Evolutionary conservation across 225 moss, liverwort and hornwort genomes (phyloP), one percentile per base, ranked within the genome.

Genomic region (Marchantia paleacea): DNA sequence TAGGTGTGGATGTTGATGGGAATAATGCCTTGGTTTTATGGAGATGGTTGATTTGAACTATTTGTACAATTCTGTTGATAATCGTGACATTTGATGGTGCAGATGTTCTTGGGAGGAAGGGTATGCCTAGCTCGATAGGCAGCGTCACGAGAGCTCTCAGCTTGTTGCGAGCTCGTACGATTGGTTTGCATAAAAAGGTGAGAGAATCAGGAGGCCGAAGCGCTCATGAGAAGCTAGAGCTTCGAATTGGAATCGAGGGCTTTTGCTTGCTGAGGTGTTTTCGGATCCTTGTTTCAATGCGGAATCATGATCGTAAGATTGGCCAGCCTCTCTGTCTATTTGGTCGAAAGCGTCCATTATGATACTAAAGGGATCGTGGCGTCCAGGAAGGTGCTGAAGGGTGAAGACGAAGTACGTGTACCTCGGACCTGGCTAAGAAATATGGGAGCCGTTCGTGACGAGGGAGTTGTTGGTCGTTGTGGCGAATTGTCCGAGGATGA

Each of bases 381-480:
- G 25, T 20, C 25, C n/a, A 53, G 7, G 22, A 73, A 49, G 53
- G 49, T 12, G 52, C 24, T 53, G 52, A 73, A 22, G 73, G 12
- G 73, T 73, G 73, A 73, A 25, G 53, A 52, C 13, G 25, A 53
- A n/a, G 10, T 6, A 22, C 18, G 52, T 12, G 20, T 14, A 73
- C 48, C 20, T 70, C 20, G 8, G 7, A 73, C 73, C 10, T 53
- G 52, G n/a, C 24, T 52, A 9, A 12, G 25, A 12, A 73, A 73
- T 25, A 73, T 73, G 73, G 73, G 73, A 73, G 73, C 20, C 49
- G 51, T 52, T 73, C 73, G 6, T n/a, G 73, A 52, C 12, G 73
- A n/a, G 26, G 73, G 24, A 53, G 73, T 24, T 14, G 30, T 68
- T 28, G 52, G 24, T 48, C 51, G 52, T 26, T 11, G 65, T 65